Evolutionary conservation across 2,329 filamentous ascomycete genomes (phyloP), one percentile per base, ranked within the genome.

Genomic region (Trichoderma sp.): DNA sequence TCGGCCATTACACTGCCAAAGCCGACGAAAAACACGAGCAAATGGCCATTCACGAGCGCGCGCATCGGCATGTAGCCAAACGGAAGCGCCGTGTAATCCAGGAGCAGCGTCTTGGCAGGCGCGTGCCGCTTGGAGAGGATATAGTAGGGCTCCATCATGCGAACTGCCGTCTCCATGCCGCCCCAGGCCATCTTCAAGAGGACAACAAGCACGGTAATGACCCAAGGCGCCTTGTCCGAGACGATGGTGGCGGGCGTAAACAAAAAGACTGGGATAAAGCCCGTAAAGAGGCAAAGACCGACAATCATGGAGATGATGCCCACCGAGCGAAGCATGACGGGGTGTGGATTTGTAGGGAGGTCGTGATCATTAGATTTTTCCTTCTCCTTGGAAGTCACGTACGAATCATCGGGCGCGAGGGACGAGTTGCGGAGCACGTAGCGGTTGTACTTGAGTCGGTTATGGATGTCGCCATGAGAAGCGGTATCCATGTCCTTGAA

Each of bases 101-200:
- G 88, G 0, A 91, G 92, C 7, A 95, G 87, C 2, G 90, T 92
- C 78, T 88, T 89, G 7, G 92, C 86, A 0, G 91, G 89, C 4
- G 93, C 92, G 77, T 93, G 89, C 4, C 93, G 89, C 71, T 87
- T 86, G 16, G 90, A 92, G 2, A 95, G 88, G 76, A 93, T 89
- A 81, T 92, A 93, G 80, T 93, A 95, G 2, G 93, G 93, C 82
- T 94, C 92, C 82, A 94, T 90, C 88, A 94, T 92, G 59, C 93
- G 91, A 64, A 94, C 88, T 31, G 91, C 89, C 74, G 89, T 92
- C 80, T 94, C 93, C 76, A 94, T 86, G 3, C 90, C 89, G 76
- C 89, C 89, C 93, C 92, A 95, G 63, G 88, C 85, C 27, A 94
- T 87, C 82, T 93, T 94, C 79, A 94, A 88, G 75, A 87, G 83